Evolutionary conservation across 1,139 yeast species (phyloP), one percentile per base, ranked within the genome.

Genomic region (Yamadazyma diddensiae): DNA sequence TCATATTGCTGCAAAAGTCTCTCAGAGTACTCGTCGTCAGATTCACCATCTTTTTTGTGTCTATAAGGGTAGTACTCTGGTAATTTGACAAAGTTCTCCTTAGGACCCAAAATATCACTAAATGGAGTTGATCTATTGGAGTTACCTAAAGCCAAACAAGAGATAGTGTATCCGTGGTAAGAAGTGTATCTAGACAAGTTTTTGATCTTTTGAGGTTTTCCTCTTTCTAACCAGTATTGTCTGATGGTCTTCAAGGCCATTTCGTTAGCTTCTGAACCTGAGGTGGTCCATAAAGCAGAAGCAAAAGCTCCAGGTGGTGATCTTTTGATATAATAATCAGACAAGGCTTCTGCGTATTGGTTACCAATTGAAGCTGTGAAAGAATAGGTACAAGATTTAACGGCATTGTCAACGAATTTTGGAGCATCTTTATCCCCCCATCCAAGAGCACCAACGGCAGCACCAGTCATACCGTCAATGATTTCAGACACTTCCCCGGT

Each of bases 241-340:
- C 76, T 70, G 34, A 69, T 63, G 36, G 77, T 64, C 55, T 75
- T 74, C 54, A 77, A 48, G 4, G 79, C 78, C 48, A 73, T 74
- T 50, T 77, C 82, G 47, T 73, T 77, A 23, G 79, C 63, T 52
- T 77, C 83, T 15, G 82, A 75, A 22, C 82, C 83, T 4, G 82
- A 77, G 39, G 76, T 68, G 21, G 78, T 71, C 65, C 74, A 76
- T 33, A 73, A 50, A 8, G 79, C 79, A 29, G 76, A 59, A 22
- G 66, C 65, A 50, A 77, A 77, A 3, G 73, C 74, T 17, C 74
- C 77, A 15, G 60, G 53, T n/a, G 79, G 77, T 11, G 77, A 71
- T 42, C 66, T 59, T 10, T 70, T 73, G 48, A 76, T 66, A 49
- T 74, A 62, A 39, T 73, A 75, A 42, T 70, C 55, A 15, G 79